Percentiles rank a stretch among this genome's conserved stretches.
Evolutionary conservation across 1,284 basidiomycete genomes (phyloP).

Genomic region (Trametes polyzona): DNA sequence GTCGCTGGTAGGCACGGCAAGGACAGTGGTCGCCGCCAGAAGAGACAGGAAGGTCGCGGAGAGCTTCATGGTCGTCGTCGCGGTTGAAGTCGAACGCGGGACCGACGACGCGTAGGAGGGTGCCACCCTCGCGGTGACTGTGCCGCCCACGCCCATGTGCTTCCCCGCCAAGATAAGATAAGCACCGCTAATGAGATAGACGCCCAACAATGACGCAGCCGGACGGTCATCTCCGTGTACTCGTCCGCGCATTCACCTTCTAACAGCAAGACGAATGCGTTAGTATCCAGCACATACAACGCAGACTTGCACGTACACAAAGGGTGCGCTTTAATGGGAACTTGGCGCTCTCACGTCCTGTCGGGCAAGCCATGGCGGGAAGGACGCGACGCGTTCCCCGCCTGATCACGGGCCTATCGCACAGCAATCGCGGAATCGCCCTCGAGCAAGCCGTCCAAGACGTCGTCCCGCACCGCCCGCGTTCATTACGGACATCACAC

Average conservation of each 20-base stretch:
- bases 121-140: too few relatives aligned
- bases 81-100: conserved; percentile 1
- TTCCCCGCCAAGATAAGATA: too few relatives aligned
- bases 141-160: too few relatives aligned
- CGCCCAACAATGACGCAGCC: too few relatives aligned
- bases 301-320: too few relatives aligned
- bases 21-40: conserved; percentile 15
- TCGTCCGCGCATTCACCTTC: too few relatives aligned
- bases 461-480: not conserved
- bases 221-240: too few relatives aligned
- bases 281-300: too few relatives aligned
- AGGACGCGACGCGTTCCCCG: not conserved
- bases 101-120: too few relatives aligned
- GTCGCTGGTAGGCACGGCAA: conserved; percentile 23
- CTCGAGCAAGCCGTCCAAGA: not conserved
- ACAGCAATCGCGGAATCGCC: not conserved
- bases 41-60: conserved; percentile 18
- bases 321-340: too few relatives aligned
- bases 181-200: too few relatives aligned
- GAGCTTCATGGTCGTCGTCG: conserved; percentile 26
- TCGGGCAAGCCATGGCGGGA: not conserved
- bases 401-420: conserved; percentile 2
- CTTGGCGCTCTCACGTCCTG: conserved; percentile 7
- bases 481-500: not conserved
- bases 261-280: too few relatives aligned